Evolutionary conservation across 139 green algal species (phyloP), one percentile per base, ranked within the genome.

Genomic region (Desmodesmus armatus): DNA sequence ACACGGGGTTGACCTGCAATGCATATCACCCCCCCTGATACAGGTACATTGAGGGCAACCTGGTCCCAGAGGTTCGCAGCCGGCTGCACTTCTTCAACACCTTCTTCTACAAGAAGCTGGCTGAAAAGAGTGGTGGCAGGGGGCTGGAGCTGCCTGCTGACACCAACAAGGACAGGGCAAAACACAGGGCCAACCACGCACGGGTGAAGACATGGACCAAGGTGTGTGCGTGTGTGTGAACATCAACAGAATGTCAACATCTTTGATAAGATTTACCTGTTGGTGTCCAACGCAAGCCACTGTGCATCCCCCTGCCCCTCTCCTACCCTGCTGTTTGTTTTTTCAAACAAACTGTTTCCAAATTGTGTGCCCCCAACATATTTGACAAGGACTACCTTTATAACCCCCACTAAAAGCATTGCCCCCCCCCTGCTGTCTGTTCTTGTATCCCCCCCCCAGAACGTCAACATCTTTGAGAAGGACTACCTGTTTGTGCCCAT

Each of bases 31-130:
- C n/a, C n/a, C n/a, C n/a, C n/a, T 31, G 21, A 21, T 51, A 37
- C 92, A 95, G 92, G 82, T 88, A 78, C 60, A 82, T 95, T 6
- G 81, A 94, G 78, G 41, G 88, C 37, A 9, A 89, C 25, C 78
- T 94, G 74, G 39, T 55, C 3, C 2, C 35, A 15, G 82, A 74
- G 0, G 17, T 39, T 0, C 86, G 47, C 2, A 0, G 5, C 35
- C 90, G 55, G 49, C 92, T 71, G 80, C 89, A 97, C 74, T 92
- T 94, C 75, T 93, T 96, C 93, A 96, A 97, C 90, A 94, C 88
- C 74, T 99, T 99, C 87, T 99, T 99, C 88, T 98, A 92, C 87
- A 99, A 96, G 87, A 98, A 98, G 90, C 92, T 98, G 33, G 92
- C 87, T 4, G 90, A 97, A 86, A 82, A 84, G 80, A 27, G 2